Base-by-base conservation (phyloP, 1,284 basidiomycete genomes). In the Peniophora sp. region DNA sequence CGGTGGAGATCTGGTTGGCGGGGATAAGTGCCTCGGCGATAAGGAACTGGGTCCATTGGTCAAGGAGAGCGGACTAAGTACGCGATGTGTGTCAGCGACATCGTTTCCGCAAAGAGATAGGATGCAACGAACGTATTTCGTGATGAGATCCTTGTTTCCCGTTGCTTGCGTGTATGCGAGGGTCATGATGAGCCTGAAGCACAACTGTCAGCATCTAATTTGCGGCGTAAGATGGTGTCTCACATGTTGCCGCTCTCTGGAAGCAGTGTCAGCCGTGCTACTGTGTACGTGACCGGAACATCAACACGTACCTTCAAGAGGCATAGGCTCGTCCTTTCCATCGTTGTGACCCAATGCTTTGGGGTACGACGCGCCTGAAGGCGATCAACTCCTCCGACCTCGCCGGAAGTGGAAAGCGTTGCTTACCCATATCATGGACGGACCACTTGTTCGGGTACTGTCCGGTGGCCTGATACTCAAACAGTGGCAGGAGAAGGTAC, bases 11-110 rank as follows among this genome's bases (percentile, higher is more conserved):
- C 61, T 83, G 79, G 55, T 75, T 69, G 6, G 69, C 74, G 2
- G 78, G 78, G 51, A 81, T 78, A 48, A 88, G 73, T 2, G 83
- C 79, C 57, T 88, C 83, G 0, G 69, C 61, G 54, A 87, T 74
- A 39, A 89, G 71, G 68, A 80, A 88, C 50, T 81, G 73, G 2
- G 84, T 81, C 84, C 85, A 88, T 65, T 86, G 84, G 58, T 79
- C 73, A 35, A 88, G 71, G 44, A 88, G 72, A 27, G 27, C 27
- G 5, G 27, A 32, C 27, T 32, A 12, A 5, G 27, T 32, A 32
- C 12, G 27, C 5, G 6, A 32, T 12, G 27, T 32, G 27, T 32
- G 27, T 32, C 27, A 32, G 5, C 27, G 27, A 32, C 27, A 12
- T 12, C 12, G 27, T 5, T 51, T 46, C 51, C n/a, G n/a, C n/a